Conservation (phyloP, 371 early-diverging fungal species). For the Chytridium lagenaria region DNA sequence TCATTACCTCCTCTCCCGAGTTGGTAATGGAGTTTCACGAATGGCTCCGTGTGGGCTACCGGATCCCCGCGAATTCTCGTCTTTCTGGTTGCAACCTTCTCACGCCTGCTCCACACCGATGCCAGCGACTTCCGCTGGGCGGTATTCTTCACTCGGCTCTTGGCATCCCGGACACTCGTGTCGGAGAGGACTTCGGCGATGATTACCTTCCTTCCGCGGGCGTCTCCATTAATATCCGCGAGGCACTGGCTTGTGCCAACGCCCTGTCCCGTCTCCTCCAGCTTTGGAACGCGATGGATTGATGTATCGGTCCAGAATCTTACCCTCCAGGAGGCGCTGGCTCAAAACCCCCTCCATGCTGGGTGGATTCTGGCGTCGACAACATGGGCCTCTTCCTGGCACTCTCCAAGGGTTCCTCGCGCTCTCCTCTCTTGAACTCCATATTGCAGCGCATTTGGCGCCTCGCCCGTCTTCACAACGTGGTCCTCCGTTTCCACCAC, state of each 20-base stretch:
- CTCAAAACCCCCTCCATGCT: background rate
- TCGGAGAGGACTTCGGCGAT: conserved; percentile 8
- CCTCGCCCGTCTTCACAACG: conserved; percentile 7
- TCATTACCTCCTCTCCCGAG: background rate
- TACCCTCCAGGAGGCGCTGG: background rate
- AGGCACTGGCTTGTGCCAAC: background rate
- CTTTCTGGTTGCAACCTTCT: conserved; percentile 1
- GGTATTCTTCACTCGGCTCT: background rate
- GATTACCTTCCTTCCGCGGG: conserved; percentile 8
- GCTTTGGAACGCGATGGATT: background rate
- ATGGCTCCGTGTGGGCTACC: conserved; percentile 11
- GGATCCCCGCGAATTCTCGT: background rate
- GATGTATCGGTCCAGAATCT: background rate
- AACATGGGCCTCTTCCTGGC: background rate
- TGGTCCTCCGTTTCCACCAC: background rate
- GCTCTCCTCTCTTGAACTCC: background rate
- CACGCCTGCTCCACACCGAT: conserved; percentile 10
- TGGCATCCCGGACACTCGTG: background rate
- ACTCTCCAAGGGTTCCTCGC: conserved; percentile 3
- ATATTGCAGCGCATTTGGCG: background rate
- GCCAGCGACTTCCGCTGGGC: conserved; percentile 8
- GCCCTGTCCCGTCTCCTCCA: background rate
- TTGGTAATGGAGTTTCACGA: background rate
- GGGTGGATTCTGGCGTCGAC: background rate
- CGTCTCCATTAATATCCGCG: conserved; percentile 7